Evolutionary conservation across 345 rosid genomes (phyloP).

Genomic region (Toxicodendron radicans): DNA sequence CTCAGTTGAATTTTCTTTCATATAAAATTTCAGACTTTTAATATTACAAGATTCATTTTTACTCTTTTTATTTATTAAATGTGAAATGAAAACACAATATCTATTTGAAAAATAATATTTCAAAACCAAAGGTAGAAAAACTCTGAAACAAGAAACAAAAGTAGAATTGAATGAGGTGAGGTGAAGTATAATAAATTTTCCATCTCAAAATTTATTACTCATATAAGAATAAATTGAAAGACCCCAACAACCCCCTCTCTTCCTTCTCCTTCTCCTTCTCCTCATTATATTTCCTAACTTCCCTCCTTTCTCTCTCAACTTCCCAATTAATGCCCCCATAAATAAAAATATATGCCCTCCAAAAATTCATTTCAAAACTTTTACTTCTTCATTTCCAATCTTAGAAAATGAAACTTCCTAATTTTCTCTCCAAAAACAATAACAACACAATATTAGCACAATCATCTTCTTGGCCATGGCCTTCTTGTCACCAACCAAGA

Average conservation of each 20-base stretch:
- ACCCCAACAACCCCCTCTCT: constrained; percentile 22
- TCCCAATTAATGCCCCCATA: constrained; percentile 26
- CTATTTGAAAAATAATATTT: too few relatives aligned
- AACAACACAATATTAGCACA: neutral
- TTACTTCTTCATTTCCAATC: constrained; percentile 2
- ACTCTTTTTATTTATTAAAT: too few relatives aligned
- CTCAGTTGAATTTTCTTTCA: too few relatives aligned
- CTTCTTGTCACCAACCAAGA: constrained; percentile 73
- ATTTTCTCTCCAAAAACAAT: constrained; percentile 41
- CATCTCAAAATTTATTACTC: constrained; percentile 36
- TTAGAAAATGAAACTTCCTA: constrained; percentile 59
- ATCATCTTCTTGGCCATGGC: constrained; percentile 75
- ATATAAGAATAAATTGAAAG: constrained; percentile 16
- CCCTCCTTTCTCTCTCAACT: constrained; percentile 11
- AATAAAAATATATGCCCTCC: neutral
- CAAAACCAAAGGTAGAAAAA: neutral
- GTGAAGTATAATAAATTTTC: constrained; percentile 37
- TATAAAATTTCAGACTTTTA: too few relatives aligned
- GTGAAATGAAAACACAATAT: too few relatives aligned
- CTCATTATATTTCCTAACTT: neutral
- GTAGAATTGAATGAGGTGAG: constrained; percentile 28
- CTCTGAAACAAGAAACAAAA: constrained; percentile 16
- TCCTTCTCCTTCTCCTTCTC: neutral
- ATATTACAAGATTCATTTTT: too few relatives aligned
- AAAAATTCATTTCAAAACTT: constrained; percentile 13